These are phyloP conservation scores for Fusarium sublunatum DNA, from an alignment of 2,329 filamentous ascomycete species.

Conservation along the genomic window DNA sequence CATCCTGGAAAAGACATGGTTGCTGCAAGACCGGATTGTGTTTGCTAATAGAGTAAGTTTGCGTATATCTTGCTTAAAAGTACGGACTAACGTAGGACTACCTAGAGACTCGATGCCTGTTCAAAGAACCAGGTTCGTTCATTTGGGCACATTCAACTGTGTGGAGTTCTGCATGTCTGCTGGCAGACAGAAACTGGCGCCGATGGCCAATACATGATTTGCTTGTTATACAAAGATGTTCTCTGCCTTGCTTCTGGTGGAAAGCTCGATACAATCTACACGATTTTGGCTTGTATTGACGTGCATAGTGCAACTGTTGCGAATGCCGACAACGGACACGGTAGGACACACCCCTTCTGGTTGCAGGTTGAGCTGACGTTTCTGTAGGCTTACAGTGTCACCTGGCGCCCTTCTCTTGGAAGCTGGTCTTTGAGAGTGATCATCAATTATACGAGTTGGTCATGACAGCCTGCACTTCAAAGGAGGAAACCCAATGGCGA, in stretches of 20 bases:
- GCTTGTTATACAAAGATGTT: constrained; percentile 83
- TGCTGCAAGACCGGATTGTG: constrained; percentile 82
- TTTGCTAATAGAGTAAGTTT: constrained; percentile 76
- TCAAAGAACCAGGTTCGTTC: constrained; percentile 77
- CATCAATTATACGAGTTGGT: constrained; percentile 85
- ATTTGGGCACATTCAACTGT: constrained; percentile 83
- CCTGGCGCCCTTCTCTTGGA: constrained; percentile 90
- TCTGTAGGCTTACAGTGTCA: constrained; percentile 83
- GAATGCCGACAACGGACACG: constrained; percentile 79
- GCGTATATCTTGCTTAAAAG: not conserved
- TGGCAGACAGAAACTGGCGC: constrained; percentile 78
- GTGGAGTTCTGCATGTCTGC: constrained; percentile 84
- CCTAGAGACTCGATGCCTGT: constrained; percentile 61
- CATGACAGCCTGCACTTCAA: constrained; percentile 83
- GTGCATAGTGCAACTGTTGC: constrained; percentile 75
- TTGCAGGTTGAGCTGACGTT: constrained; percentile 2
- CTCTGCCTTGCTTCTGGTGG: constrained; percentile 78
- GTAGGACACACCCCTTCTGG: constrained; percentile 54
- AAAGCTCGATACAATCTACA: constrained; percentile 74
- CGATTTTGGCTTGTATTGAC: constrained; percentile 78
- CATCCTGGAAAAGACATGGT: constrained; percentile 83
- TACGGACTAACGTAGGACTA: not conserved
- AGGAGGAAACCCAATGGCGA: constrained; percentile 85
- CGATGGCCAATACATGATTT: constrained; percentile 84
- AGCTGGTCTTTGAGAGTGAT: constrained; percentile 83